Evolutionary conservation across 306 rosid species (phyloP).

Genomic region (Lagenaria siceraria): DNA sequence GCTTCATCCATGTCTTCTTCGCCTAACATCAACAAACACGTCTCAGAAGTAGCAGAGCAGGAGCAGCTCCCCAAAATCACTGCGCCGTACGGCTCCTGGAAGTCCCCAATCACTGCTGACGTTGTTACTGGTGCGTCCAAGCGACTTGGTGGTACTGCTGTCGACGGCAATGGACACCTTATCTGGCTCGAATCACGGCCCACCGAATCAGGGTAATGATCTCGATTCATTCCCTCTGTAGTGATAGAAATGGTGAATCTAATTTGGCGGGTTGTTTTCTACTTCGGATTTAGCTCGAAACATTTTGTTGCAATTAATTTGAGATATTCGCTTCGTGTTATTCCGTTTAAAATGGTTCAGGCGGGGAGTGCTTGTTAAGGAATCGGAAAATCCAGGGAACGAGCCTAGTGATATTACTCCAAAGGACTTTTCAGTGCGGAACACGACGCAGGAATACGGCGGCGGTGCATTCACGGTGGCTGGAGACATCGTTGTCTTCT

Average conservation of each 20-base stretch:
- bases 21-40: neutral
- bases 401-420: conserved; percentile 76
- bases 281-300: neutral
- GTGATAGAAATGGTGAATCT: neutral
- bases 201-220: conserved; percentile 50
- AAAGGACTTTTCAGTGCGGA: conserved; percentile 68
- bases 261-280: no score
- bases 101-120: conserved; percentile 76
- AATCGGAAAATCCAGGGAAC: conserved; percentile 42
- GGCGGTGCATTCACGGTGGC: conserved; percentile 75
- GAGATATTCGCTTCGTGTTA: neutral
- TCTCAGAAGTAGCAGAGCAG: conserved; percentile 4
- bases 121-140: conserved; percentile 80
- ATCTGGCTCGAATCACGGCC: conserved; percentile 93
- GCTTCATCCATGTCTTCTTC: conserved; percentile 25
- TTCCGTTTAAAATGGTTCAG: conserved; percentile 20
- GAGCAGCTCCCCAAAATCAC: conserved; percentile 19
- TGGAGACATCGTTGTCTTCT: conserved; percentile 52
- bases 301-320: neutral
- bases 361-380: conserved; percentile 71
- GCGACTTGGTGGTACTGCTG: conserved; percentile 65
- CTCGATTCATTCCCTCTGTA: no score
- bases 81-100: conserved; percentile 89
- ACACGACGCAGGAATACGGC: conserved; percentile 87
- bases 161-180: conserved; percentile 53